Evolutionary conservation across 2,329 filamentous ascomycete genomes (phyloP).

Genomic region (Aureobasidium sp.): DNA sequence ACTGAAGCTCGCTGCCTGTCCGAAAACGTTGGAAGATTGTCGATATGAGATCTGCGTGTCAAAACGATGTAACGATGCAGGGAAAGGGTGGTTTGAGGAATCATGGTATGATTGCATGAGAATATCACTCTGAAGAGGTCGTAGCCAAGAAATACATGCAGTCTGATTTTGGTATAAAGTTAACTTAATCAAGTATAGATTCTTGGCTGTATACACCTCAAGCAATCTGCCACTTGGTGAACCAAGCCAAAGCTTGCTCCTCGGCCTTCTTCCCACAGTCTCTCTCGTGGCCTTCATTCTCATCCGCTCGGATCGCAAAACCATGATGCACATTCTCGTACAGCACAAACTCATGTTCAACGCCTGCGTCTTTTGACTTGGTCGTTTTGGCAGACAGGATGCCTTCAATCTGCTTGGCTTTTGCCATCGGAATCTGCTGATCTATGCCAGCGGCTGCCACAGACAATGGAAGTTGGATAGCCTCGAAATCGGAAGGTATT

Average conservation of each 20-base stretch:
- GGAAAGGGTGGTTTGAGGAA: too few relatives aligned
- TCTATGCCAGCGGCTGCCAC: constrained; percentile 28
- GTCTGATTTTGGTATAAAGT: too few relatives aligned
- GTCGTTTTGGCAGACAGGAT: constrained; percentile 30
- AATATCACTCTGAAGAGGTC: too few relatives aligned
- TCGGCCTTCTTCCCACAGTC: constrained; percentile 32
- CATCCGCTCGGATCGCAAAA: constrained; percentile 32
- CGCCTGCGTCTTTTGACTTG: constrained; percentile 26
- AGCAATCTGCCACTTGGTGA: constrained; percentile 30
- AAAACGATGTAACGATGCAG: too few relatives aligned
- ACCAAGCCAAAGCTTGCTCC: constrained; percentile 34
- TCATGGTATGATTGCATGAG: too few relatives aligned
- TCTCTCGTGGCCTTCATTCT: constrained; percentile 28
- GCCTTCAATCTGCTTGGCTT: constrained; percentile 29
- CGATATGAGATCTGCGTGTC: too few relatives aligned
- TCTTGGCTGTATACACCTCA: too few relatives aligned
- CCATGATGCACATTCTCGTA: constrained; percentile 33
- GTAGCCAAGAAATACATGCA: too few relatives aligned
- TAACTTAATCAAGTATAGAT: too few relatives aligned
- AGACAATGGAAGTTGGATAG: constrained; percentile 29
- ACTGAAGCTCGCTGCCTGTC: too few relatives aligned
- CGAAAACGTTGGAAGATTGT: too few relatives aligned
- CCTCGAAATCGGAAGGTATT: constrained; percentile 31
- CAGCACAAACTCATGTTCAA: constrained; percentile 33
- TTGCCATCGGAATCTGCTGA: constrained; percentile 25